Evolutionary conservation across 2,329 filamentous ascomycete species (phyloP), one percentile per base, ranked within the genome.

Genomic region (Aspergillus sojae): DNA sequence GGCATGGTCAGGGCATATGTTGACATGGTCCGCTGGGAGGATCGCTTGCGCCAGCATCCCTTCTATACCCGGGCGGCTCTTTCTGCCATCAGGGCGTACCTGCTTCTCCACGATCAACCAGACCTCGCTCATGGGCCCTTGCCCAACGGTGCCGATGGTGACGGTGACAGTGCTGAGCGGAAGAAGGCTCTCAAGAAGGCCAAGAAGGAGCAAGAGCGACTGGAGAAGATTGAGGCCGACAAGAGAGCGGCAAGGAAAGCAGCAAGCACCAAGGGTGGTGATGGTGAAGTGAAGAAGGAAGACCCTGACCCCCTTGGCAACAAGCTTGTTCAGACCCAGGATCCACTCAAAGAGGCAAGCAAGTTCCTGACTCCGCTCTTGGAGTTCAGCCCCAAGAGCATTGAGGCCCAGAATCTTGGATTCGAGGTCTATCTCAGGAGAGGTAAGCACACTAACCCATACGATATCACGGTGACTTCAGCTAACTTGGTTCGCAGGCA

Each of bases 11-110:
- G 94, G 62, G 92, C 95, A 1, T 99, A 99, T 75, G 84, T 99
- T 46, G 94, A 97, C 71, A 97, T 99, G 93, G 85, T 99, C 54
- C 88, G 91, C 70, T 99, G 95, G 96, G 94, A 98, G 76, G 94
- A 99, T 75, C 88, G 89, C 65, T 80, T 98, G 52, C 89, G 93
- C 60, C 91, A 96, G 71, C 95, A 99, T 76, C 95, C 95, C 1
- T 97, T 96, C 82, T 99, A 92, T 80, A 90, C 91, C 5, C 86
- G 93, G 52, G 91, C 92, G 56, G 94, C 95, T 0, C 82, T 97
- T 28, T 88, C 89, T 59, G 94, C 94, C 6, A 86, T 96, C 65
- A 87, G 89, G 65, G 84, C 96, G 36, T 98, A 97, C 76, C 75
- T 96, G 32, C 83, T 88, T 67, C 84, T 99, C 68, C 84, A 91